Conservation (phyloP, 345 rosid species). For the Salix udensis region DNA sequence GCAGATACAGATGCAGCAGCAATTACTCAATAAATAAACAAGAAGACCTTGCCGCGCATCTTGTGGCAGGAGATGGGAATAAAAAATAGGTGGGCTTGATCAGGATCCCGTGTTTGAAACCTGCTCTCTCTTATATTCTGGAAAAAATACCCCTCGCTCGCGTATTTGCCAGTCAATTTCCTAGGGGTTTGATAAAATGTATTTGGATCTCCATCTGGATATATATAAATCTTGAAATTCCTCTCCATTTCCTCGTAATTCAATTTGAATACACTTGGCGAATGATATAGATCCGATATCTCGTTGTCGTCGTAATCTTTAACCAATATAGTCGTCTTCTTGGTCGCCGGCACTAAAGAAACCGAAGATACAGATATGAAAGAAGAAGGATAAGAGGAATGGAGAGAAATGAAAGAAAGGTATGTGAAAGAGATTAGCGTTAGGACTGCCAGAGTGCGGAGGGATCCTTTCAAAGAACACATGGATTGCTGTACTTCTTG, state of each 20-base stretch:
- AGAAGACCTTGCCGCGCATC: slow-evolving; percentile 93
- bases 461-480: slow-evolving; percentile 60
- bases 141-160: slow-evolving; percentile 96
- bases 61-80: slow-evolving; percentile 97
- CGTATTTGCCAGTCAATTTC: slow-evolving; percentile 89
- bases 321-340: not conserved
- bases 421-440: slow-evolving; percentile 60
- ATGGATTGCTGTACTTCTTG: slow-evolving; percentile 30
- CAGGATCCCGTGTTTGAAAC: slow-evolving; percentile 74
- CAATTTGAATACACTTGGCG: slow-evolving; percentile 53
- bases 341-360: not conserved
- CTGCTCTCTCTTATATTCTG: slow-evolving; percentile 78
- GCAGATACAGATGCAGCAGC: not conserved
- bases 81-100: slow-evolving; percentile 83
- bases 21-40: not conserved
- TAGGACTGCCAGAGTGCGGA: slow-evolving; percentile 59
- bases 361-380: slow-evolving; percentile 5
- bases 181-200: slow-evolving; percentile 90
- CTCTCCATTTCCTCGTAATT: slow-evolving; percentile 55
- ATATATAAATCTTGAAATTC: slow-evolving; percentile 72
- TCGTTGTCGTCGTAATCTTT: slow-evolving; percentile 19
- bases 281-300: slow-evolving; percentile 57
- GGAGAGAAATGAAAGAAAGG: slow-evolving; percentile 62
- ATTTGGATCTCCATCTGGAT: slow-evolving; percentile 91
- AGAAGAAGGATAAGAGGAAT: slow-evolving; percentile 18